A percentile compares a stretch with the other conserved stretches of the same genome.
Evolutionary conservation across 345 rosid species (phyloP).

Genomic region (Brassica incana): DNA sequence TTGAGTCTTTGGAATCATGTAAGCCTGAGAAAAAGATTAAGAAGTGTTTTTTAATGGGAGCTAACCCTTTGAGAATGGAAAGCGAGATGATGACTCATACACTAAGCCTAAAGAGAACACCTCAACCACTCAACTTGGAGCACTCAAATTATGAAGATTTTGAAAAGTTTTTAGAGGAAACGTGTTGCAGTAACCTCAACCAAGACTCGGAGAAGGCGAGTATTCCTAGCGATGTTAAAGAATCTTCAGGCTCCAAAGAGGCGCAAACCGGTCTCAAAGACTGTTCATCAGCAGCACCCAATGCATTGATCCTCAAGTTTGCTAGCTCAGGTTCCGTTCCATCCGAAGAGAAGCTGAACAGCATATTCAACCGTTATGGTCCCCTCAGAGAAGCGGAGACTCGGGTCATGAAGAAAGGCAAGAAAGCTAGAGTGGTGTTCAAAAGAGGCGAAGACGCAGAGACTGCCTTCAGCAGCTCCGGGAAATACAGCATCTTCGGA

Average conservation of each 20-base stretch:
- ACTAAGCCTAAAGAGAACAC: conserved; percentile 1
- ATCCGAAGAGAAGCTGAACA: conserved; percentile 46
- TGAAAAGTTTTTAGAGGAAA: conserved; percentile 19
- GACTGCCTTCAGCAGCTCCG: conserved; percentile 63
- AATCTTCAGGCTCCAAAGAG: conserved; percentile 26
- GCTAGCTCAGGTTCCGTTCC: conserved; percentile 50
- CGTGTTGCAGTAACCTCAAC: conserved; percentile 24
- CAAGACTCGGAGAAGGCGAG: conserved; percentile 25
- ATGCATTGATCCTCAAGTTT: conserved; percentile 57
- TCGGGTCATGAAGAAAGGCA: conserved; percentile 49
- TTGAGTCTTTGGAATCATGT: conserved; percentile 24
- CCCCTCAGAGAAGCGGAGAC: conserved; percentile 50
- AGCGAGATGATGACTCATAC: conserved; percentile 29
- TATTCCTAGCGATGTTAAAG: neutral
- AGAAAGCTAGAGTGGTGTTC: conserved; percentile 60
- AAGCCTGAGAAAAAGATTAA: conserved; percentile 28
- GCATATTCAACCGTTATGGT: conserved; percentile 58
- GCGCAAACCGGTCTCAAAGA: conserved; percentile 23
- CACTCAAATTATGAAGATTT: conserved; percentile 23
- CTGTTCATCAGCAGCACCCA: conserved; percentile 34
- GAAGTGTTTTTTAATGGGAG: conserved; percentile 24
- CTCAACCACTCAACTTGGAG: conserved; percentile 35
- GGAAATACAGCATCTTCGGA: conserved; percentile 60
- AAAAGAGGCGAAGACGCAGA: conserved; percentile 53
- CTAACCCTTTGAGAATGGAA: conserved; percentile 19